phyloP scores from a whole-genome alignment of 2,329 filamentous ascomycete species.

The Penicillium thymicola region DNA sequence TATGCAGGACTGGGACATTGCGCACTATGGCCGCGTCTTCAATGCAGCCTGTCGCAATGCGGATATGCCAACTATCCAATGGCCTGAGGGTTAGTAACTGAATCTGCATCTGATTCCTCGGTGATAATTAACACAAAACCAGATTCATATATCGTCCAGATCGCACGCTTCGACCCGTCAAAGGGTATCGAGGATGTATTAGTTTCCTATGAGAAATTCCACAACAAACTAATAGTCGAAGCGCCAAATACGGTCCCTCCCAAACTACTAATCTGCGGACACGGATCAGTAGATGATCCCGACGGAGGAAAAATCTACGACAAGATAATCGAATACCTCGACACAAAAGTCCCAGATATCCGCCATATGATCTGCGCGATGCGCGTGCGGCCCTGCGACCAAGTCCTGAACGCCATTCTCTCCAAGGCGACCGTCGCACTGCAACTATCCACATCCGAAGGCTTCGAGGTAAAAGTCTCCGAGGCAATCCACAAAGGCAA shows the following conservation, averaged over 20 bases:
- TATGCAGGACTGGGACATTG: conserved; percentile 65
- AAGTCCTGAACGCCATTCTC: conserved; percentile 73
- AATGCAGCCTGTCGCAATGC: conserved; percentile 61
- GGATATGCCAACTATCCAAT: conserved; percentile 41
- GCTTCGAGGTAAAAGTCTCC: conserved; percentile 83
- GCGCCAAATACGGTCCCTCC: conserved; percentile 55
- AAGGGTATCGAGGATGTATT: conserved; percentile 79
- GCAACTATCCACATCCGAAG: conserved; percentile 76
- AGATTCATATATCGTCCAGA: conserved; percentile 73
- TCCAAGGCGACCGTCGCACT: conserved; percentile 69
- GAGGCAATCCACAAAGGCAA: conserved; percentile 78
- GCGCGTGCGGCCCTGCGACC: conserved; percentile 73
- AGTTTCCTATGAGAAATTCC: conserved; percentile 70
- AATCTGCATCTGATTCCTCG: conserved; percentile 2
- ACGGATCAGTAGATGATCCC: conserved; percentile 77
- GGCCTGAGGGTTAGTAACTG: conserved; percentile 34
- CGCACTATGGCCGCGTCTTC: conserved; percentile 74
- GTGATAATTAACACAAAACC: conserved; percentile 46
- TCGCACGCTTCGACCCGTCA: conserved; percentile 78
- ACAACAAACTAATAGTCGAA: conserved; percentile 54
- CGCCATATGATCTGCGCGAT: conserved; percentile 67
- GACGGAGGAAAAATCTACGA: conserved; percentile 72
- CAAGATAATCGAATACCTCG: conserved; percentile 65
- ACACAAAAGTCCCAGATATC: conserved; percentile 61
- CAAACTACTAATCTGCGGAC: conserved; percentile 72